A percentile compares a stretch with the other conserved stretches of the same genome.
phyloP scores from a whole-genome alignment of 192 early-diverging fungal species.

The Rhizoclosmatium globosum region DNA sequence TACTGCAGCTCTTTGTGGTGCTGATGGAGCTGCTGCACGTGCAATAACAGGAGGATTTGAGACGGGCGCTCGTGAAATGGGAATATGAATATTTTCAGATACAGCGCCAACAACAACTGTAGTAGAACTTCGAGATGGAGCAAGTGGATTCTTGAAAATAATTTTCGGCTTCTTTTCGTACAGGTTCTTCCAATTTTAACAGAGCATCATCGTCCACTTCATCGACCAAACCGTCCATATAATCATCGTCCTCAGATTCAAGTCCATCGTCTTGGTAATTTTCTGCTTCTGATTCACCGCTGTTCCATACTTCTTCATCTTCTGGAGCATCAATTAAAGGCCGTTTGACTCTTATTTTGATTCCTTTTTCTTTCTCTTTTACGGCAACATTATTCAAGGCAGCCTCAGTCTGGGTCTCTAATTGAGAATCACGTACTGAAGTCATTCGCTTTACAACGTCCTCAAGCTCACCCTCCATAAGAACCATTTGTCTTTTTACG shows the following conservation, averaged over 20 bases:
- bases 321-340: slow-evolving; percentile 13
- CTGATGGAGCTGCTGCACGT: no score
- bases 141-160: neutral
- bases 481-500: neutral
- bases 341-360: neutral
- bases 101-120: no score
- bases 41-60: no score
- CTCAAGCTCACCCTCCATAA: neutral
- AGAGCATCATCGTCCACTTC: slow-evolving; percentile 33
- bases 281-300: slow-evolving; percentile 33
- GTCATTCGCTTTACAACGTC: neutral
- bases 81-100: no score
- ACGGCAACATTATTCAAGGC: neutral
- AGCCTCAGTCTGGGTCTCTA: neutral
- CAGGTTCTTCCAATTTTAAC: neutral
- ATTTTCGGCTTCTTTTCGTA: neutral
- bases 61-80: no score
- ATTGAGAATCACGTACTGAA: neutral
- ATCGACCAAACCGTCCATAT: slow-evolving; percentile 27
- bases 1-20: no score
- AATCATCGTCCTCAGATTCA: neutral
- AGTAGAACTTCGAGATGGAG: no score
- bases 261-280: neutral
- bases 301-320: slow-evolving; percentile 39
- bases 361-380: neutral